phyloP scores from a whole-genome alignment of 805 yeast species.

The Ogataea parapolymorpha region DNA sequence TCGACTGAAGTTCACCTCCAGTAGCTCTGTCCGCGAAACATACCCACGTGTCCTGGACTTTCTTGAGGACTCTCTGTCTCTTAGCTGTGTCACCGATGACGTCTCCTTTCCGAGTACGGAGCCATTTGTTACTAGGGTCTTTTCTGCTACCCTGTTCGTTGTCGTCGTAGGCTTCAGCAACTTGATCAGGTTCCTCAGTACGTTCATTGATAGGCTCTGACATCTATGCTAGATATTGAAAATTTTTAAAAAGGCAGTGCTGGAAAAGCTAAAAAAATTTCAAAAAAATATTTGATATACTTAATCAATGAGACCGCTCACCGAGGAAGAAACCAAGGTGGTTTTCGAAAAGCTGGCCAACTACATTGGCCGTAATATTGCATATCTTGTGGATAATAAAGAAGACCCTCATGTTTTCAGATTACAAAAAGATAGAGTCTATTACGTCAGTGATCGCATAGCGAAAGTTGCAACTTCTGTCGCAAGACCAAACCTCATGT shows the following conservation, averaged over 20 bases:
- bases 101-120: constrained; percentile 29
- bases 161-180: constrained; percentile 8
- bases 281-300: constrained; percentile 2
- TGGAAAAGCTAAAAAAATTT: constrained; percentile 4
- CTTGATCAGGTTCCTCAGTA: constrained; percentile 10
- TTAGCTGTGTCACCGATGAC: constrained; percentile 25
- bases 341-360: constrained; percentile 95
- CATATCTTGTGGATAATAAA: constrained; percentile 78
- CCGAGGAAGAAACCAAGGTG: constrained; percentile 95
- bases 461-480: constrained; percentile 89
- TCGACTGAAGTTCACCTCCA: not conserved
- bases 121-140: constrained; percentile 22
- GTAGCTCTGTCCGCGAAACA: constrained; percentile 29
- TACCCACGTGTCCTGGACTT: constrained; percentile 53
- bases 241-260: constrained; percentile 9
- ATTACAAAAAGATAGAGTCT: constrained; percentile 93
- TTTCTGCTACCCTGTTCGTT: constrained; percentile 11
- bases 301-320: constrained; percentile 76
- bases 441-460: constrained; percentile 79
- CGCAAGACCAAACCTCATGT: constrained; percentile 85
- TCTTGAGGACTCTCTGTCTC: constrained; percentile 29
- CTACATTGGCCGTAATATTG: constrained; percentile 94
- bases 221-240: constrained; percentile 6
- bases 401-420: constrained; percentile 93
- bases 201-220: constrained; percentile 5